Conservation (phyloP, 2,329 filamentous ascomycete species). For the Cladophialophora carrionii region DNA sequence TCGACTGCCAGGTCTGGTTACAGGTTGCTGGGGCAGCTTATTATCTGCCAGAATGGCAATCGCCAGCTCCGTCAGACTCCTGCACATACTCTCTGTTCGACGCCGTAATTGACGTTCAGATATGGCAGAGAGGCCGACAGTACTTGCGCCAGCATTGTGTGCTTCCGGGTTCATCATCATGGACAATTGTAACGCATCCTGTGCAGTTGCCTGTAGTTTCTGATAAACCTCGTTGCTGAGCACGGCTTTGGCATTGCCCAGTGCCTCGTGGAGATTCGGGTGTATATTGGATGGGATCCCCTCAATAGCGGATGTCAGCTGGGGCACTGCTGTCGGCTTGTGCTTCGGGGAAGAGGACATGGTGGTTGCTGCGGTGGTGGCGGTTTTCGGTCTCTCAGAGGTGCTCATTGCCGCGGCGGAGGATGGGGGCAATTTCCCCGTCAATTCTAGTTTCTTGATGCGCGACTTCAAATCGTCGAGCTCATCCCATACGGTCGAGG, state of each 20-base stretch:
- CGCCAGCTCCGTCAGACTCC: conserved; percentile 88
- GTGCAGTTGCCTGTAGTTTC: conserved; percentile 77
- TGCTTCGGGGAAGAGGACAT: conserved; percentile 87
- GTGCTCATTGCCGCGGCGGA: conserved; percentile 78
- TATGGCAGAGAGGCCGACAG: conserved; percentile 45
- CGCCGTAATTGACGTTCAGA: conserved; percentile 84
- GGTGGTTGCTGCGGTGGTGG: conserved; percentile 87
- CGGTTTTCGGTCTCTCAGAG: conserved; percentile 83
- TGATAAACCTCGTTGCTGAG: conserved; percentile 73
- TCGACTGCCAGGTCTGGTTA: conserved; percentile 40
- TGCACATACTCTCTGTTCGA: conserved; percentile 90
- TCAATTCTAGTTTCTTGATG: conserved; percentile 86
- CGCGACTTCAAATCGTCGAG: conserved; percentile 92
- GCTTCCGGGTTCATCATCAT: conserved; percentile 62
- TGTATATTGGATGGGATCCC: conserved; percentile 58
- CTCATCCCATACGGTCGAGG: conserved; percentile 97
- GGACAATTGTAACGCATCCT: conserved; percentile 78
- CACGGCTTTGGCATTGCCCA: conserved; percentile 74
- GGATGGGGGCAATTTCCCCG: conserved; percentile 81
- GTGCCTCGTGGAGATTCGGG: conserved; percentile 76
- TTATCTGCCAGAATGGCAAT: conserved; percentile 73
- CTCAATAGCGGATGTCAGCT: conserved; percentile 51
- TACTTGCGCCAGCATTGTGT: conserved; percentile 61
- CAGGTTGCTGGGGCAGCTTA: conserved; percentile 23
- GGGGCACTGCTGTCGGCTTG: conserved; percentile 45